Percentiles rank a stretch among this genome's conserved stretches.
Evolutionary conservation across 768 basidiomycete genomes (phyloP).

Genomic region (Cystobasidium tubakii): DNA sequence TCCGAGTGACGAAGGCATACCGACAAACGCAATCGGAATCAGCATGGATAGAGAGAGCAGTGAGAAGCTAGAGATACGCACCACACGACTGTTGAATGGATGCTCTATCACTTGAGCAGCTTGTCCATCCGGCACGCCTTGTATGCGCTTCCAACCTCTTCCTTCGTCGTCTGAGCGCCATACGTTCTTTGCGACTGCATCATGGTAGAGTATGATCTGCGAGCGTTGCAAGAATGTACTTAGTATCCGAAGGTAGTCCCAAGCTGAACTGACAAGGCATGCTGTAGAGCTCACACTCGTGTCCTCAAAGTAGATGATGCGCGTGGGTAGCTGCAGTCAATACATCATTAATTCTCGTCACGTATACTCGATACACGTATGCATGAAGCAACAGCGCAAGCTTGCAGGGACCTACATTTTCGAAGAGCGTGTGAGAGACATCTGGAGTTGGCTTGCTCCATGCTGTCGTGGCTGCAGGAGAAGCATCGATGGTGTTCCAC

Average conservation of each 20-base stretch:
- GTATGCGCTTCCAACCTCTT: slow-evolving; percentile 58
- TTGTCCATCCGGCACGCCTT: slow-evolving; percentile 57
- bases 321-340: slow-evolving; percentile 31
- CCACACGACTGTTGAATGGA: slow-evolving; percentile 72
- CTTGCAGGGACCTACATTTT: slow-evolving; percentile 30
- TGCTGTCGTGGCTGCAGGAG: neutral
- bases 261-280: too few species aligned
- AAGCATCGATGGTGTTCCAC: too few species aligned
- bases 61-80: slow-evolving; percentile 49
- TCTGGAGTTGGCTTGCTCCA: slow-evolving; percentile 31
- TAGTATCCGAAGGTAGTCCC: too few species aligned
- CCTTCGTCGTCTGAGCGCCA: slow-evolving; percentile 83
- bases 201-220: slow-evolving; percentile 74
- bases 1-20: neutral
- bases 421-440: slow-evolving; percentile 42
- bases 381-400: neutral
- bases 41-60: neutral
- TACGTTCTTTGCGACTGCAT: slow-evolving; percentile 62
- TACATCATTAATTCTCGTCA: neutral
- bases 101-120: slow-evolving; percentile 74
- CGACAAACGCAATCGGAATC: slow-evolving; percentile 16
- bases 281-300: slow-evolving; percentile 71
- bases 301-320: slow-evolving; percentile 74
- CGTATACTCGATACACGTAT: neutral
- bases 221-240: slow-evolving; percentile 26